Base-by-base conservation (phyloP, 73 alveolate species). In the Paramecium octaurelia region DNA sequence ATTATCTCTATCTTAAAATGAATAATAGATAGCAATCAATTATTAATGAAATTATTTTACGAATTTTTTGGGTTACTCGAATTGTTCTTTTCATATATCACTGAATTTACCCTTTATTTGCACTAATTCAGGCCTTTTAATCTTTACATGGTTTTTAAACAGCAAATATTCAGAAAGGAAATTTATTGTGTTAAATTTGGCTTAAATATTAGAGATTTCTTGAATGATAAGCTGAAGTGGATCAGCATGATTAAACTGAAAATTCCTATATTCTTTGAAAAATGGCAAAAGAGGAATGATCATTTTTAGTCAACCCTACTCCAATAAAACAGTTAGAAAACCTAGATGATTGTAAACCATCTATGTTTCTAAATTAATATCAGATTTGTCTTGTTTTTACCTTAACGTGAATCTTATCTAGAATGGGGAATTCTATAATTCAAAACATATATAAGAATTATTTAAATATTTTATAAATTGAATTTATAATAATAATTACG, bases 1-100 rank as follows among this genome's bases (percentile, higher is more conserved):
- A 92, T 95, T 92, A 54, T 95, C 98, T 80, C 97, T 92, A 86
- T 98, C 99, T 95, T 97, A 97, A 60, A 98, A 98, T 10, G 99
- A 98, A 70, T 90, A 97, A 70, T 95, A 86, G 97, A 98, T 97
- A 92, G 97, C 97, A 14, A 98, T 97, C 73, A 97, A n/a, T n/a
- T n/a, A n/a, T n/a, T n/a, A n/a, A n/a, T n/a, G n/a, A n/a, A n/a
- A n/a, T n/a, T n/a, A n/a, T n/a, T n/a, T n/a, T n/a, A n/a, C n/a
- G n/a, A n/a, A n/a, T n/a, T n/a, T n/a, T n/a, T 89, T 6, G 73
- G 91, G 20, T 38, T 35, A 36, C 84, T 70, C 58, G 48, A 54
- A 11, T 71, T 46, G 44, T 71, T 89, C 84, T 88, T 89, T 36
- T 89, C 94, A 89, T 42, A 44, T 58, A 89, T 70, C 1, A 89